phyloP scores from a whole-genome alignment of 23 red algal species.

The Chondrus crispus region DNA sequence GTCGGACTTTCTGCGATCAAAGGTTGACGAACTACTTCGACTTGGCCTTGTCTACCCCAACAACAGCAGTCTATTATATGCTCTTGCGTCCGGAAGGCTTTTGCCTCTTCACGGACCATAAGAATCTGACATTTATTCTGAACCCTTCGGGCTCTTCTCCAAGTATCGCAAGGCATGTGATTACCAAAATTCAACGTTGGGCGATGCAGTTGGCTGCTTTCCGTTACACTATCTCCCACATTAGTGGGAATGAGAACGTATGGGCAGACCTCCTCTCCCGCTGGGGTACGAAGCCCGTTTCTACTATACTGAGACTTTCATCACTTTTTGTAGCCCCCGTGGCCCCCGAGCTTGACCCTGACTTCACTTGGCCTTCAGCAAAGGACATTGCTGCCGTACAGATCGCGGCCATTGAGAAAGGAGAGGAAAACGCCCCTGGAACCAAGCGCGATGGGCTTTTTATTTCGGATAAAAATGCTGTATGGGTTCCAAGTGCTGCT shows the following conservation, averaged over 20 bases:
- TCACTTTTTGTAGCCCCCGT: not conserved
- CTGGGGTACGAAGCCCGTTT: not conserved
- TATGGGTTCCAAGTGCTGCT: not conserved
- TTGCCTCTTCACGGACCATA: not conserved
- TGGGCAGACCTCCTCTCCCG: conserved; percentile 2
- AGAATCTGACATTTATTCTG: not conserved
- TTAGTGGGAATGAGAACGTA: conserved; percentile 1
- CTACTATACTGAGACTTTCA: not conserved
- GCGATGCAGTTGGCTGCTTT: not conserved
- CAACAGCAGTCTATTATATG: no score
- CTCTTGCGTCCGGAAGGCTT: not conserved
- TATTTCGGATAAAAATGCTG: not conserved
- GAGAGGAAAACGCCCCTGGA: not conserved
- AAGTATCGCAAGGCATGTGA: not conserved
- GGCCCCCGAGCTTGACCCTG: not conserved
- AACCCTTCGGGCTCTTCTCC: not conserved
- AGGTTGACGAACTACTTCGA: not conserved
- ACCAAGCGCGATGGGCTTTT: not conserved
- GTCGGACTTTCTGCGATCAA: not conserved
- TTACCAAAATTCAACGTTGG: not conserved
- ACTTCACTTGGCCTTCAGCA: not conserved
- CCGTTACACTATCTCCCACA: not conserved
- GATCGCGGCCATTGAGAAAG: not conserved
- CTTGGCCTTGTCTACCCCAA: not conserved
- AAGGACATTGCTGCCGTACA: not conserved